Percentiles rank a stretch among this genome's conserved stretches.
Conservation (phyloP, 1,139 yeast species). For the Pichia inconspicua region DNA sequence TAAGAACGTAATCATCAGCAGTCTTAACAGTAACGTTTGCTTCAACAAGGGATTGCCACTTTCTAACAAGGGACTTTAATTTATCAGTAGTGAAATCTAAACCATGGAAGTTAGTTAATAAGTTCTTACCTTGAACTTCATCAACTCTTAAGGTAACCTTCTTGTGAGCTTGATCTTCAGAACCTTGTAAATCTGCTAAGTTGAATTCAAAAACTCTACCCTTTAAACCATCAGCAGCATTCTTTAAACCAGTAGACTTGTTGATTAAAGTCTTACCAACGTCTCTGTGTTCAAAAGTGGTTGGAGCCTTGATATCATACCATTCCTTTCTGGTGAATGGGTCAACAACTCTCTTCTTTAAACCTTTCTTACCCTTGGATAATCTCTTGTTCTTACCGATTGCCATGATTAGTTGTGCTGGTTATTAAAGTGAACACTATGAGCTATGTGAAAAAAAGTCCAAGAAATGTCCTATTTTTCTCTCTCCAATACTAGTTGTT, state of each 20-base stretch:
- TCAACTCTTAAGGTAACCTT: conserved; percentile 85
- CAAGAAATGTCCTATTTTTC: conserved; percentile 1
- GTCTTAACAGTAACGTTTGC: conserved; percentile 90
- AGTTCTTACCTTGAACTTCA: conserved; percentile 89
- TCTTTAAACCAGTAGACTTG: conserved; percentile 89
- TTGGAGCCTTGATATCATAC: conserved; percentile 92
- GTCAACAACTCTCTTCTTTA: conserved; percentile 93
- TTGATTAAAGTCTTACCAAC: conserved; percentile 92
- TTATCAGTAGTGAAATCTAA: conserved; percentile 87
- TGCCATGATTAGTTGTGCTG: conserved; percentile 49
- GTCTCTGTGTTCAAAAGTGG: conserved; percentile 88
- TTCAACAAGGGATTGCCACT: conserved; percentile 90
- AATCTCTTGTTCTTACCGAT: conserved; percentile 96
- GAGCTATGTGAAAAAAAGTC: background rate
- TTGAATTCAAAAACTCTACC: conserved; percentile 86
- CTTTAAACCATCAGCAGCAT: conserved; percentile 86
- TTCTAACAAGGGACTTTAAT: conserved; percentile 84
- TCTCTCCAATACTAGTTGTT: conserved; percentile 5
- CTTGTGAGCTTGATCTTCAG: conserved; percentile 89
- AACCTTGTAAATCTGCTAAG: conserved; percentile 85
- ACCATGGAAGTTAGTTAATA: conserved; percentile 93
- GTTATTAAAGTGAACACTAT: conserved; percentile 7
- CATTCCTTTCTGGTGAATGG: conserved; percentile 94
- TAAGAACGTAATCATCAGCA: conserved; percentile 80
- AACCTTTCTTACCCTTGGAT: conserved; percentile 92